Base-by-base conservation (phyloP, 2,329 filamentous ascomycete species). In the Niveomyces coronatus region DNA sequence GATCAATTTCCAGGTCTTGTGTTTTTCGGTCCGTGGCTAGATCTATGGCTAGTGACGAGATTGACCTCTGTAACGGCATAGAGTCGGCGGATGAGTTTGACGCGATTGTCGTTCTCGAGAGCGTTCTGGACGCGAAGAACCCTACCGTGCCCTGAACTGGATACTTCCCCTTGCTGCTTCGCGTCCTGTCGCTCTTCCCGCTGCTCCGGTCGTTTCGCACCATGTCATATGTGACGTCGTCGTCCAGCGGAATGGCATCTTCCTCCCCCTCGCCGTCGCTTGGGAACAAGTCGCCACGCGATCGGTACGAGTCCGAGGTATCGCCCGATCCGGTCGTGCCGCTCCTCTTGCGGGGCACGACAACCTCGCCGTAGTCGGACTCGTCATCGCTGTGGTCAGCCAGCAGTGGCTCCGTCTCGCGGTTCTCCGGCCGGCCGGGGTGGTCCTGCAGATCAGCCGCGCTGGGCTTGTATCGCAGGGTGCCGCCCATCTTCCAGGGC, bases 361-460 rank as follows among this genome's bases (percentile, higher is more conserved):
- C 50, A 27, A 50, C 30, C 32, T 55, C 47, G 20, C 45, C 54
- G 37, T 53, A 47, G 37, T 56, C 51, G 7, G 53, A 53, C 16
- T 51, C 54, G 23, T 55, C 49, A 16, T 54, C 49, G 8, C 51
- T 49, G 16, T 53, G 48, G 9, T 51, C 49, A 9, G 56, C 60
- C 37, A 94, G 68, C 35, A 94, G 59, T 7, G 86, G 85, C 47
- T 85, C 76, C 23, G 71, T 70, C 50, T 93, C 84, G 34, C 65
- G 63, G 37, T 57, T 63, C 4, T 56, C 57, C 31, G 63, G 60
- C 43, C 55, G 59, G 15, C 80, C 77, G 2, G 87, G 86, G 48
- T 94, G 82, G 42, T 95, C 89, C 51, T 88, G 85, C 45, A 96
- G 59, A 61, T 94, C 86, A 34, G 89, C 88, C 20, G 86, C 87